Evolutionary conservation across 2,329 filamentous ascomycete species (phyloP).

Genomic region (Herpotrichia juniperi): DNA sequence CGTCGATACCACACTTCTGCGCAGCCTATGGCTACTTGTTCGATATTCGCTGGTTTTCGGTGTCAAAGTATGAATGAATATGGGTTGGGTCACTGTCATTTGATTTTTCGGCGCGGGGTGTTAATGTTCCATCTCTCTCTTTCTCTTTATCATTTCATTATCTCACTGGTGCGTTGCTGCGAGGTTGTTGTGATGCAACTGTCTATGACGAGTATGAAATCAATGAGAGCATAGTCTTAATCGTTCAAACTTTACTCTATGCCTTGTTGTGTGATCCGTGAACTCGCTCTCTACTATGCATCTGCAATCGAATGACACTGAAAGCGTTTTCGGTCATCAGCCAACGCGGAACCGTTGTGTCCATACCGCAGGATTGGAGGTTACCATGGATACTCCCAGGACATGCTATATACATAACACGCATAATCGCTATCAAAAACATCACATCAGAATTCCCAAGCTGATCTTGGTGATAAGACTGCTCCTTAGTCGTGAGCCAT

Average conservation of each 20-base stretch:
- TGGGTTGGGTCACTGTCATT: conserved; percentile 8
- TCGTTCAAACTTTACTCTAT: conserved; percentile 5
- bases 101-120: neutral
- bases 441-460: too few species aligned
- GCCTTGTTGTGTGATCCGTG: neutral
- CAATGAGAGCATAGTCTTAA: conserved; percentile 25
- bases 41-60: conserved; percentile 18
- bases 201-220: conserved; percentile 24
- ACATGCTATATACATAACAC: too few species aligned
- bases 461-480: too few species aligned
- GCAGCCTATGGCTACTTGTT: neutral
- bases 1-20: conserved; percentile 3
- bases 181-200: conserved; percentile 7
- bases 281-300: too few species aligned
- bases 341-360: too few species aligned
- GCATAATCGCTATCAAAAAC: too few species aligned
- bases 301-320: too few species aligned
- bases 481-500: too few species aligned
- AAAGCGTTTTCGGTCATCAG: too few species aligned
- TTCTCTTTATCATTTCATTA: conserved; percentile 2
- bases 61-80: conserved; percentile 14
- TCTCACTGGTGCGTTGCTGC: conserved; percentile 6
- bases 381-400: too few species aligned
- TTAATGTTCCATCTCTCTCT: conserved; percentile 2
- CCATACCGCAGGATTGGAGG: too few species aligned